Conservation (phyloP, 192 early-diverging fungal species). For the Chytriomyces hyalinus region DNA sequence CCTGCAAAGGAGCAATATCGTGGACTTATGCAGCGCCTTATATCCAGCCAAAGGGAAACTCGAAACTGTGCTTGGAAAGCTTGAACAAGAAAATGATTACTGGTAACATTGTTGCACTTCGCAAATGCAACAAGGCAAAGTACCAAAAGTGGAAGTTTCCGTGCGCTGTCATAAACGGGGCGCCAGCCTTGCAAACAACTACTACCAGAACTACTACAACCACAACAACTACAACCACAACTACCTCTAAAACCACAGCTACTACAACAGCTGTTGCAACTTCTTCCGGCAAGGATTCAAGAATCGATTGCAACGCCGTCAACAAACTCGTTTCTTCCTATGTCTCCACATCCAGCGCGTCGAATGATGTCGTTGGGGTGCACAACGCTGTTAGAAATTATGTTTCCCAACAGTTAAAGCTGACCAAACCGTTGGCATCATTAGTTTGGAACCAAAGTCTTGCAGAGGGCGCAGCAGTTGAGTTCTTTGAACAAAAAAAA, state of each 20-base stretch:
- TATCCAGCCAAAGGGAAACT: too few species aligned
- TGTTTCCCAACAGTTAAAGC: neutral
- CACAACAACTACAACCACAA: neutral
- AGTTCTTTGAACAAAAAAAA: too few species aligned
- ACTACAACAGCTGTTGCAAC: neutral
- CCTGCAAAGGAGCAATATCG: too few species aligned
- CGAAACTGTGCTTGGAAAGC: too few species aligned
- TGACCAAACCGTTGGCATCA: neutral
- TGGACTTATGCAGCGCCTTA: too few species aligned
- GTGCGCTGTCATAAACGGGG: too few species aligned
- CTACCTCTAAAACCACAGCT: neutral
- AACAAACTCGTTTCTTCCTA: neutral
- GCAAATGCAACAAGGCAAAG: too few species aligned
- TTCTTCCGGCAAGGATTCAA: neutral
- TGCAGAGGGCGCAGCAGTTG: neutral
- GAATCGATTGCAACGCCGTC: slow-evolving; percentile 6
- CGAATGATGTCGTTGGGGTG: neutral
- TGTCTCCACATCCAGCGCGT: neutral
- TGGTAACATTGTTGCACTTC: too few species aligned
- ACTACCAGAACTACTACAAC: neutral
- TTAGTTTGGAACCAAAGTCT: slow-evolving; percentile 2
- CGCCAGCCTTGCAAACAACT: neutral
- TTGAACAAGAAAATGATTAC: too few species aligned
- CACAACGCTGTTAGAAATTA: slow-evolving; percentile 1
- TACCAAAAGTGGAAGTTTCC: too few species aligned